These are phyloP conservation scores for Cordyceps pruinosa DNA, from an alignment of 2,329 filamentous ascomycete species.

Conservation along the genomic window DNA sequence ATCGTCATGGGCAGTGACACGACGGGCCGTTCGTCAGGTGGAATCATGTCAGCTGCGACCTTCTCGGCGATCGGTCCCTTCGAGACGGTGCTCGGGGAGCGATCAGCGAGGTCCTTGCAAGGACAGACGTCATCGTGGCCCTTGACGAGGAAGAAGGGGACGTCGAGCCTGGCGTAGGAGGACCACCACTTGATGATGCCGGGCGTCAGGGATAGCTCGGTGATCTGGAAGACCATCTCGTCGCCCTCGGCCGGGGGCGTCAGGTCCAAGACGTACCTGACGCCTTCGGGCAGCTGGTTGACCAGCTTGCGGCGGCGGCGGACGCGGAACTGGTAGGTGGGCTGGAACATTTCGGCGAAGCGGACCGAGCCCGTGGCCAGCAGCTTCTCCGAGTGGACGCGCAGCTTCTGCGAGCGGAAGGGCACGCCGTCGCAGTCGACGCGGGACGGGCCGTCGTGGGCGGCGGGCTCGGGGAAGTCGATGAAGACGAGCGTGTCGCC, in stretches of 20 bases:
- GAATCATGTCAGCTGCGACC: neutral
- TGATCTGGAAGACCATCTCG: slow-evolving; percentile 52
- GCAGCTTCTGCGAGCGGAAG: slow-evolving; percentile 31
- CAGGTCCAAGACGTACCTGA: slow-evolving; percentile 56
- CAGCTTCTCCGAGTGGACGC: slow-evolving; percentile 41
- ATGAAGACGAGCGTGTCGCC: slow-evolving; percentile 42
- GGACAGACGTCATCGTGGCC: slow-evolving; percentile 37
- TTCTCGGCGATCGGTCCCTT: neutral
- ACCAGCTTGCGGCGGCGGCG: slow-evolving; percentile 30
- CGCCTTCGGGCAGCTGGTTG: slow-evolving; percentile 31
- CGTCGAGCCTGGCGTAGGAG: slow-evolving; percentile 27
- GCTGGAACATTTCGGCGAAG: slow-evolving; percentile 39
- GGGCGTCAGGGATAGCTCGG: slow-evolving; percentile 50
- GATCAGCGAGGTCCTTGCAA: slow-evolving; percentile 18
- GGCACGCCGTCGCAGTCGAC: slow-evolving; percentile 30
- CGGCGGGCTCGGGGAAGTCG: slow-evolving; percentile 26
- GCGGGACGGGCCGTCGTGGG: slow-evolving; percentile 14
- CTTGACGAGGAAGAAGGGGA: slow-evolving; percentile 25
- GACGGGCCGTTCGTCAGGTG: too few species aligned
- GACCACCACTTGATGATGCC: slow-evolving; percentile 50
- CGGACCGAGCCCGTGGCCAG: slow-evolving; percentile 38
- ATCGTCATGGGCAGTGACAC: neutral
- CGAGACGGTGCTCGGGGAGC: neutral
- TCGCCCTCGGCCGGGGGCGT: slow-evolving; percentile 57
- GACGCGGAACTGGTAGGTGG: slow-evolving; percentile 33